These are phyloP conservation scores for Sphagnurus paluster DNA, from an alignment of 1,284 basidiomycete genomes.

Conservation along the genomic window DNA sequence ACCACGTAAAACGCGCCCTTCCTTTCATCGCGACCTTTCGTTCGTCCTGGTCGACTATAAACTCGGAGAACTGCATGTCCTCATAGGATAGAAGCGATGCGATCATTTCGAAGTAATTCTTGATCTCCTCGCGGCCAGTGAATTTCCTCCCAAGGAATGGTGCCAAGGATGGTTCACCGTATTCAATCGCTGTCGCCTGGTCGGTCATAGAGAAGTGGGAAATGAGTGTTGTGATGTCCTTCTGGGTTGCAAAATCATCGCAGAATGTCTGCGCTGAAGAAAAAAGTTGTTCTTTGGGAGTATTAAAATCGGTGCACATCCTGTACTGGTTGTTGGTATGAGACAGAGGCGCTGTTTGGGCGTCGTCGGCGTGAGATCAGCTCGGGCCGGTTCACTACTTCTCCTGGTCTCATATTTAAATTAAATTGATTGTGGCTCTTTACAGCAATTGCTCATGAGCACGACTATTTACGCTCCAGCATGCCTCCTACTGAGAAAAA, in stretches of 20 bases:
- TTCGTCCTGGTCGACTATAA: constrained; percentile 41
- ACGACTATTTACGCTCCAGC: no score
- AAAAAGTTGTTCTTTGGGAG: constrained; percentile 34
- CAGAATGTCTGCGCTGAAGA: constrained; percentile 50
- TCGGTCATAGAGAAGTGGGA: constrained; percentile 51
- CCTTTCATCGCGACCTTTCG: constrained; percentile 56
- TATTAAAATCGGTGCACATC: constrained; percentile 7
- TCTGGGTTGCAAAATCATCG: constrained; percentile 48
- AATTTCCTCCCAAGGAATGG: constrained; percentile 60
- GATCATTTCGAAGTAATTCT: constrained; percentile 52
- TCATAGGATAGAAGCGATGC: constrained; percentile 43
- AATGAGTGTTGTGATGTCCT: constrained; percentile 42
- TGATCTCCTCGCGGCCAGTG: constrained; percentile 42
- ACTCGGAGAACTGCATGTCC: constrained; percentile 41
- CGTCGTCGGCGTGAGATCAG: no score
- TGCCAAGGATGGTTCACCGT: constrained; percentile 55
- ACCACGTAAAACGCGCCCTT: constrained; percentile 57
- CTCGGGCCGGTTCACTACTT: no score
- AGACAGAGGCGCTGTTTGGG: background rate
- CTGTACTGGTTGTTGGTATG: background rate
- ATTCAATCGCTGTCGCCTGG: constrained; percentile 48
- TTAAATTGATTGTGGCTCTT: no score
- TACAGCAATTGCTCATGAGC: no score
- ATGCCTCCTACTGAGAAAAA: no score
- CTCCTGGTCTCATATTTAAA: no score